Evolutionary conservation across 495 filamentous ascomycete species (phyloP), one percentile per base, ranked within the genome.

Genomic region (Aspergillus nidulans): DNA sequence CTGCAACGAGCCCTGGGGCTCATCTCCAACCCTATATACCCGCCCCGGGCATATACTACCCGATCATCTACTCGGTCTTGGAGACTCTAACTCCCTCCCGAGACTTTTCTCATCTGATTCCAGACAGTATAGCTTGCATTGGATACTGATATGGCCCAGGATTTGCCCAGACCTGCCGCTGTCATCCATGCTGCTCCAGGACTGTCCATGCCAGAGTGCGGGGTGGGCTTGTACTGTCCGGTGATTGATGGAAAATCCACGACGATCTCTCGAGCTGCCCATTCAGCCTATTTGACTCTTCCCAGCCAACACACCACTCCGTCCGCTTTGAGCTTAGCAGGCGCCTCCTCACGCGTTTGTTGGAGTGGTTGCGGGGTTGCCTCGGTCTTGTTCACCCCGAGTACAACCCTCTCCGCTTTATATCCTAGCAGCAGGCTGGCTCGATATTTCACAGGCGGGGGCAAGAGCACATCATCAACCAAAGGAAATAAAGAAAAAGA

Each of bases 231-330:
- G 18, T 34, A n/a, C 2, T n/a, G 16, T 10, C 6, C 23, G 40
- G 13, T 42, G 9, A 52, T 52, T 52, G 36, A 52, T 39, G 49
- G 49, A 42, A 52, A 52, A 52, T 49, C 4, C 16, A 28, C 12
- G 20, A 25, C n/a, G 30, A 20, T n/a, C 8, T 30, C 18, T 38
- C 28, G 19, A 26, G 15, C 43, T 46, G 13, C 9, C 30, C 21
- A 46, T 49, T 49, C 30, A 49, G 46, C 46, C 46, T 49, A 49
- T 49, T 23, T 23, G 46, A 5, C 16, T 26, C 30, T 28, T 42
- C n/a, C 16, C 39, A n/a, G 39, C n/a, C 18, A 9, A n/a, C 12
- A 4, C 16, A 26, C 15, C n/a, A n/a, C 30, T 20, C 9, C 26
- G 30, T 9, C 45, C 20, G 45, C 26, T 32, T 19, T 28, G 0